Evolutionary conservation across 1,284 basidiomycete genomes (phyloP).

Genomic region (Marasmius fiardii): DNA sequence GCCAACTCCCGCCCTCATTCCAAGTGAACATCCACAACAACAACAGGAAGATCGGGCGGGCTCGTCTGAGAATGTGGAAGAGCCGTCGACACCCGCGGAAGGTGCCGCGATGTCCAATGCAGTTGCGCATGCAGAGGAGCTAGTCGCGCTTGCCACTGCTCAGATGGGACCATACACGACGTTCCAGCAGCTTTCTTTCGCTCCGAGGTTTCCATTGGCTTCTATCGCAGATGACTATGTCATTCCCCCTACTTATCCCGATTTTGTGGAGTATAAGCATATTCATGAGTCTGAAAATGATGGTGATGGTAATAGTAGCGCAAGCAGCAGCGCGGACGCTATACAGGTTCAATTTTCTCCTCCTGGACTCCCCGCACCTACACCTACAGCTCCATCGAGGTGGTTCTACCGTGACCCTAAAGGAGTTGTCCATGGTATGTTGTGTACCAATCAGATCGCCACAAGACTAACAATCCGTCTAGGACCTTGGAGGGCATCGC

Average conservation of each 20-base stretch:
- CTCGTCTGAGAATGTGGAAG: slow-evolving; percentile 14
- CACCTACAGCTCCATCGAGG: slow-evolving; percentile 57
- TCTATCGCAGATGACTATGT: slow-evolving; percentile 84
- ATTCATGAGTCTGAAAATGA: slow-evolving; percentile 51
- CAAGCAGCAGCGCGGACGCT: slow-evolving; percentile 36
- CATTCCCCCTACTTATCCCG: slow-evolving; percentile 82
- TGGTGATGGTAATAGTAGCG: slow-evolving; percentile 31
- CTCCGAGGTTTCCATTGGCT: slow-evolving; percentile 81
- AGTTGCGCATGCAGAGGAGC: slow-evolving; percentile 57
- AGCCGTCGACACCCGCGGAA: slow-evolving; percentile 24
- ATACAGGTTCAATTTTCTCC: slow-evolving; percentile 69
- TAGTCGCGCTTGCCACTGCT: slow-evolving; percentile 62
- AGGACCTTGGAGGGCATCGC: slow-evolving; percentile 82
- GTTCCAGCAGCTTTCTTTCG: slow-evolving; percentile 82
- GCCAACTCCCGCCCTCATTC: slow-evolving; percentile 34
- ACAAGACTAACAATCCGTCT: slow-evolving; percentile 6
- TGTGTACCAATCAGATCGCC: not conserved
- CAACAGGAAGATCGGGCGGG: slow-evolving; percentile 14
- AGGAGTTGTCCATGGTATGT: slow-evolving; percentile 68
- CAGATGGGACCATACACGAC: slow-evolving; percentile 81
- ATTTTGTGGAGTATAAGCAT: slow-evolving; percentile 68
- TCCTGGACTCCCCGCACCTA: slow-evolving; percentile 71
- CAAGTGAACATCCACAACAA: slow-evolving; percentile 37
- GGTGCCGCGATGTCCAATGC: slow-evolving; percentile 19
- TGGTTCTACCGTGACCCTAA: slow-evolving; percentile 84